These are phyloP conservation scores for Laetiporus sulphureus DNA, from an alignment of 1,284 basidiomycete genomes.

Conservation along the genomic window DNA sequence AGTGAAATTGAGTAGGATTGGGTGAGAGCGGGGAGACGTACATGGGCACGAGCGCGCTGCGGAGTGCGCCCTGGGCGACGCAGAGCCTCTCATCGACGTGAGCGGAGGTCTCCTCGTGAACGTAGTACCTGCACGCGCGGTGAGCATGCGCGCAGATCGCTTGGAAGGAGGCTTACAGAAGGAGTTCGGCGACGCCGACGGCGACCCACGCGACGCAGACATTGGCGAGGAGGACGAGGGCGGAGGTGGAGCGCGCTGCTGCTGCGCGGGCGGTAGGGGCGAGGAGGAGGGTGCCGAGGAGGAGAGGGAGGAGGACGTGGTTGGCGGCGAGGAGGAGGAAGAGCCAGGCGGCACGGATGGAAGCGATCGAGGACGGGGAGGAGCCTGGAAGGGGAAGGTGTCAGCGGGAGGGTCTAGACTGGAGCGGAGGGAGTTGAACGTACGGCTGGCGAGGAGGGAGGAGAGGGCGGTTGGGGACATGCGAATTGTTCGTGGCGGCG, in stretches of 20 bases:
- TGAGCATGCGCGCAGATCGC: neutral
- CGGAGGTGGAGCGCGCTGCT: slow-evolving; percentile 33
- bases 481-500: no score
- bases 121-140: slow-evolving; percentile 20
- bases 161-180: slow-evolving; percentile 26
- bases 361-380: neutral
- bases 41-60: slow-evolving; percentile 40
- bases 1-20: no score
- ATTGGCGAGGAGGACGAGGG: slow-evolving; percentile 45
- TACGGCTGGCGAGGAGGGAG: no score
- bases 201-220: slow-evolving; percentile 45
- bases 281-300: slow-evolving; percentile 39
- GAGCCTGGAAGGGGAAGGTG: no score
- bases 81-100: slow-evolving; percentile 36
- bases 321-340: slow-evolving; percentile 42
- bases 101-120: slow-evolving; percentile 30
- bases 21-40: no score
- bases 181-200: slow-evolving; percentile 28
- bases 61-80: slow-evolving; percentile 36
- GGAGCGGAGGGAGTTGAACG: no score
- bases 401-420: no score
- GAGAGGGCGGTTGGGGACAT: no score
- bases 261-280: no score
- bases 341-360: slow-evolving; percentile 30
- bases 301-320: slow-evolving; percentile 41